Base-by-base conservation (phyloP, 2,329 filamentous ascomycete species). In the Huntiella abstrusa region DNA sequence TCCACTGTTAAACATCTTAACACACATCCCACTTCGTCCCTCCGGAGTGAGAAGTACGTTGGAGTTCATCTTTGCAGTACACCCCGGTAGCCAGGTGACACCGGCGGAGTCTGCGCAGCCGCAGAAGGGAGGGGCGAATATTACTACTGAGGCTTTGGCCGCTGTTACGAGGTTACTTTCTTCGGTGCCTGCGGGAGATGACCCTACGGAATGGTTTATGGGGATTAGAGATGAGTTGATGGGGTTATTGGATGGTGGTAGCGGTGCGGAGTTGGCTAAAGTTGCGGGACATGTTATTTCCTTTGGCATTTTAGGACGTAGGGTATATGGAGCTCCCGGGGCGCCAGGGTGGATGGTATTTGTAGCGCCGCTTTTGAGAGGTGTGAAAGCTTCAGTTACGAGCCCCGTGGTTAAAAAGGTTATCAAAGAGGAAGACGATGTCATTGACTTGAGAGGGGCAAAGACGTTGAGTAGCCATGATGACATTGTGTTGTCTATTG, bases 41-140 rank as follows among this genome's bases (percentile, higher is more conserved):
- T 68, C 74, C 51, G 80, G 80, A 13, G 75, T 84, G 11, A 69
- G 79, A 33, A 70, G 73, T 19, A 79, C 75, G 0, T 65, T 83
- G 51, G 79, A 83, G 55, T 83, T 83, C 55, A 66, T 84, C 33
- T 79, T 82, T 48, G 70, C 77, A 1, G 74, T 81, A 5, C 78
- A 82, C 51, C 72, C 78, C 0, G 67, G 70, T 51, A 66, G 63
- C 52, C 60, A 61, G 5, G 57, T 63, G 48, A 58, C 60, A 53
- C 45, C 57, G 0, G 59, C 63, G 5, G 65, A 68, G 46, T 60
- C 61, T 1, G 58, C 62, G 2, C 55, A 56, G 3, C 63, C 68
- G 1, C 70, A 73, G 53, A 75, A 71, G 45, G 63, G 68, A 56
- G 74, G 75, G 1, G 70, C 76, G 4, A 71, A 70, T 37, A 78